Conservation (phyloP, 352 stramenopile species). For the Hyaloperonospora arabidopsidis region DNA sequence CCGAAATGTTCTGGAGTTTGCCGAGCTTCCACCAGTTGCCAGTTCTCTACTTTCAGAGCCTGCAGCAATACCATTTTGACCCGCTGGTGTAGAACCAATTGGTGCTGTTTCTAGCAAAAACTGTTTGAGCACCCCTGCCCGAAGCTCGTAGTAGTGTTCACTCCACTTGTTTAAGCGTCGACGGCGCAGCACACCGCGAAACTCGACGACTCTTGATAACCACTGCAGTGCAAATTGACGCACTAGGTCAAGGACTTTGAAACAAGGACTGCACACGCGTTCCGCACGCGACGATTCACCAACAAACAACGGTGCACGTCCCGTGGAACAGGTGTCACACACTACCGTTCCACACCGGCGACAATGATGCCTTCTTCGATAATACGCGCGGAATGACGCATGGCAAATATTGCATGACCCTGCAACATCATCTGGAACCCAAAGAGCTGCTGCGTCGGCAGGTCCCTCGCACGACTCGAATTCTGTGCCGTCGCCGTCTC, state of each 20-base stretch:
- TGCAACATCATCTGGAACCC: conserved; percentile 67
- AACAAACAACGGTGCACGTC: conserved; percentile 62
- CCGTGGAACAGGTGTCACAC: conserved; percentile 66
- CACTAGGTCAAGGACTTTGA: conserved; percentile 55
- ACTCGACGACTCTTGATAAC: conserved; percentile 64
- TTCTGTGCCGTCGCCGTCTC: conserved; percentile 19
- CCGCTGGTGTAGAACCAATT: conserved; percentile 5
- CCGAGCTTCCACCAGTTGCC: conserved; percentile 1
- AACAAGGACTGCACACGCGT: conserved; percentile 67
- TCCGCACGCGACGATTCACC: conserved; percentile 54
- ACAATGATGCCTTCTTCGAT: conserved; percentile 66
- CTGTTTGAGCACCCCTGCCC: conserved; percentile 65
- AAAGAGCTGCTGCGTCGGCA: conserved; percentile 59
- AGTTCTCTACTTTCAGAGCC: conserved; percentile 14
- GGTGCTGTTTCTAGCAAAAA: conserved; percentile 51
- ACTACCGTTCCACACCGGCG: conserved; percentile 70
- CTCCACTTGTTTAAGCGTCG: conserved; percentile 72
- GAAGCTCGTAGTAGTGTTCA: conserved; percentile 78
- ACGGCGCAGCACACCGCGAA: conserved; percentile 58
- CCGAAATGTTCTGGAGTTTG: conserved; percentile 7
- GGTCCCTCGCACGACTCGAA: conserved; percentile 35
- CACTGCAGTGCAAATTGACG: conserved; percentile 58
- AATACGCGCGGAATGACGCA: conserved; percentile 63
- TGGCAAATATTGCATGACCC: conserved; percentile 62
- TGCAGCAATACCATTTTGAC: conserved; percentile 12